A percentile compares a stretch with the other conserved stretches of the same genome.
Conservation (phyloP, 75 land plant species). For the Cryptomeria japonica region DNA sequence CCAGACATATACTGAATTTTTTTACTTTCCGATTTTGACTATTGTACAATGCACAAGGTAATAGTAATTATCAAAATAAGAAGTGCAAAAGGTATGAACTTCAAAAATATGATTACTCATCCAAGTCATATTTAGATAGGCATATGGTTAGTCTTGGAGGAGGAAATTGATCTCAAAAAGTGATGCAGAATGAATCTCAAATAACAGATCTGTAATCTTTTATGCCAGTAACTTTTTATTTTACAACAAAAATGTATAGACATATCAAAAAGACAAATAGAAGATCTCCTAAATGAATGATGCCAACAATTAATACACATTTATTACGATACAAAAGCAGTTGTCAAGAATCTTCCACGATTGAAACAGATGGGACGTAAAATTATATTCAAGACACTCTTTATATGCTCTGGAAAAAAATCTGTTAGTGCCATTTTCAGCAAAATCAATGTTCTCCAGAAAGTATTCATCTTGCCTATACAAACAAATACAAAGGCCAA, state of each 20-base stretch:
- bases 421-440: neutral
- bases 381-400: neutral
- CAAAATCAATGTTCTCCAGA: neutral
- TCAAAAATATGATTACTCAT: no score
- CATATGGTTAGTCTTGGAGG: no score
- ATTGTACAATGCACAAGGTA: no score
- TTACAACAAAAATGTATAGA: neutral
- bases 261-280: neutral
- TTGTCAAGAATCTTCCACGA: neutral
- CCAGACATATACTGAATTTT: no score
- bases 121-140: no score
- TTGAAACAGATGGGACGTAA: neutral
- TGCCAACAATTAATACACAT: neutral
- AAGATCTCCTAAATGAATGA: neutral
- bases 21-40: no score
- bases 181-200: no score
- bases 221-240: neutral
- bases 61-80: no score
- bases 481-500: neutral
- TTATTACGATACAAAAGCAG: neutral
- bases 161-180: no score
- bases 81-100: no score
- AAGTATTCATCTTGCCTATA: neutral
- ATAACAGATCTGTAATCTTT: neutral
- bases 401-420: neutral